Evolutionary conservation across 345 rosid genomes (phyloP), one percentile per base, ranked within the genome.

Genomic region (Lepidium sativum): DNA sequence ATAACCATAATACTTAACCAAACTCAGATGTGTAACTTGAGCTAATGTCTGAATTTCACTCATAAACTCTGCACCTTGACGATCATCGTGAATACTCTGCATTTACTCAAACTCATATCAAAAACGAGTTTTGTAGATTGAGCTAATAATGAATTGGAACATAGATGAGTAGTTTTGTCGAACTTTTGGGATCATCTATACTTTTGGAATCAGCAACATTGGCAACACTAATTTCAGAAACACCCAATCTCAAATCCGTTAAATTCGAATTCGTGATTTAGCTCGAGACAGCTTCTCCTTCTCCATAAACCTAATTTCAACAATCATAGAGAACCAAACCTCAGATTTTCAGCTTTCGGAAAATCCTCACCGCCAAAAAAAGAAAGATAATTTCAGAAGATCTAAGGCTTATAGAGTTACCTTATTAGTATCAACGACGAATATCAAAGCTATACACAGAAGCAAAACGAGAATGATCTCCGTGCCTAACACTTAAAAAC

Each of bases 361-460:
- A 25, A 1, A 5, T 21, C 2, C 25, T 4, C 2, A 2, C 3
- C 25, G 25, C 5, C 43, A 3, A 6, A 40, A 45, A 35, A 1
- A 21, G 25, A 21, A 21, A 21, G 25, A 21, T 14, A 52, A 40
- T 21, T 14, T 49, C 0, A 6, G 34, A 11, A 41, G 7, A 63
- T 48, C 1, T 6, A 48, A 60, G 27, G 38, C 8, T 15, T 3
- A 52, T 12, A 9, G 48, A 32, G 16, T 80, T 80, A 85, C 95
- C 84, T 81, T 63, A 29, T 8, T n/a, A 44, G 61, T 72, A 64
- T 65, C 58, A 33, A 55, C 75, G 31, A 72, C 76, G 17, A 81
- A 54, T 21, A 81, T 34, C 32, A 84, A 59, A 48, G 79, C 65
- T 68, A 83, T 59, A 54, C 68, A 77, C 44, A 74, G 45, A 70